Base-by-base conservation (phyloP, 768 basidiomycete species). In the Asterophora lycoperdoides region DNA sequence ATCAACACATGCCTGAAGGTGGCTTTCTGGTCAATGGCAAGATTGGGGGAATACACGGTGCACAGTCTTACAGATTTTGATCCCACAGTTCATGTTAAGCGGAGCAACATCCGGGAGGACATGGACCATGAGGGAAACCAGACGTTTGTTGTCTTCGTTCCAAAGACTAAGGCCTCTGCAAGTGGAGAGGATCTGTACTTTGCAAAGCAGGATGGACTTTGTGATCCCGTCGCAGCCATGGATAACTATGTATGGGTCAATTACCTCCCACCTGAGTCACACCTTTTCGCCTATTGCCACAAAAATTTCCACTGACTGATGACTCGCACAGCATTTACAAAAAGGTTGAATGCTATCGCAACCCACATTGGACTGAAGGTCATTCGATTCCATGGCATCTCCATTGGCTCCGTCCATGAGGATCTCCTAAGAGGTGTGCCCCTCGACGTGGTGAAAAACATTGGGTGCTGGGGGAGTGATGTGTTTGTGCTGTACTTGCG, bases 241-340 rank as follows among this genome's bases (percentile, higher is more conserved):
- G 14, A 35, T 2, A 51, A 57, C 30, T 56, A 61, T 42, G 8
- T 62, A 0, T 1, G n/a, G 0, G 15, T 62, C 38, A 62, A 62
- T 37, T 4, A 36, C 0, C 56, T 42, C 2, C 35, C 47, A 0
- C 1, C 8, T 0, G n/a, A 49, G 3, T n/a, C 2, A 2, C 52
- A 49, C 23, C 38, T 56, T 0, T 60, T 58, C 18, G 44, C 53
- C 1, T 53, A 58, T 34, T 13, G 14, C 6, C 5, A 28, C 8
- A 17, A 45, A 1, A 14, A 17, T 0, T 6, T 8, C 0, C 11
- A 20, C 13, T n/a, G 49, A 2, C 53, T 62, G 0, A 59, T 68
- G 6, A 67, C 64, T 1, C 48, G 52, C 4, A 9, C 36, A 0
- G 49, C 54, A 6, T 65, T 68, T 51, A 43, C 58, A 3, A 19